phyloP scores from a whole-genome alignment of 495 filamentous ascomycete species.

The Rhypophila decipiens region DNA sequence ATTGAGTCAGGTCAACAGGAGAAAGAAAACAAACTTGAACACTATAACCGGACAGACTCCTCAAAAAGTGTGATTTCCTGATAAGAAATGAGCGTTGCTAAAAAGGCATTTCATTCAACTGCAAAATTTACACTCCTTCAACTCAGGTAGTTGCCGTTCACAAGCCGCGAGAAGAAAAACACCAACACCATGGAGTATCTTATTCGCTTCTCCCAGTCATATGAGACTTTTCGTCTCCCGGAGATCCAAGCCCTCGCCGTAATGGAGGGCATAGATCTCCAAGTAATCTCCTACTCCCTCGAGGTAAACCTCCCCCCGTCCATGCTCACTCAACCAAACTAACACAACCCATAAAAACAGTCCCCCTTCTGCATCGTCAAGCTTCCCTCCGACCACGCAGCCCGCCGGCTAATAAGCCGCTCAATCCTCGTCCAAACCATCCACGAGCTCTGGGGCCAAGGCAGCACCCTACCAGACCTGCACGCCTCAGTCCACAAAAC shows the following conservation, averaged over 20 bases:
- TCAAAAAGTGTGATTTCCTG: background rate
- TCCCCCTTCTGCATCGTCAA: slow-evolving; percentile 81
- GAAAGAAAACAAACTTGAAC: too few relatives aligned
- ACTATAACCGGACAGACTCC: too few relatives aligned
- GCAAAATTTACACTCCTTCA: background rate
- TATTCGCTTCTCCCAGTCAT: slow-evolving; percentile 81
- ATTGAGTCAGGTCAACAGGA: too few relatives aligned
- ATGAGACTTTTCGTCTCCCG: slow-evolving; percentile 81
- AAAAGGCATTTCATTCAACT: background rate
- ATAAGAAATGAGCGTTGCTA: background rate
- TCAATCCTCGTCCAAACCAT: slow-evolving; percentile 75
- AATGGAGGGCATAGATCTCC: slow-evolving; percentile 58
- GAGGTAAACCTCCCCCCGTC: slow-evolving; percentile 46
- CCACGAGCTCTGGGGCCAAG: slow-evolving; percentile 83
- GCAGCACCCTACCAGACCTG: slow-evolving; percentile 57
- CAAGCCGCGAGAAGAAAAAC: slow-evolving; percentile 25
- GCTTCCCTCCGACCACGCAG: slow-evolving; percentile 58
- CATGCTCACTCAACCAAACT: background rate
- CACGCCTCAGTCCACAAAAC: slow-evolving; percentile 55
- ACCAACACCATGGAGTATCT: slow-evolving; percentile 60
- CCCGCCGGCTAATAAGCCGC: slow-evolving; percentile 59
- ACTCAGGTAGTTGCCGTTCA: background rate
- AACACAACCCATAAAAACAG: slow-evolving; percentile 35
- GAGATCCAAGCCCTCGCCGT: slow-evolving; percentile 81
- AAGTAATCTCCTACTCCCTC: slow-evolving; percentile 64